Base-by-base conservation (phyloP, 345 rosid genomes). In the Syzygium oleosum region DNA sequence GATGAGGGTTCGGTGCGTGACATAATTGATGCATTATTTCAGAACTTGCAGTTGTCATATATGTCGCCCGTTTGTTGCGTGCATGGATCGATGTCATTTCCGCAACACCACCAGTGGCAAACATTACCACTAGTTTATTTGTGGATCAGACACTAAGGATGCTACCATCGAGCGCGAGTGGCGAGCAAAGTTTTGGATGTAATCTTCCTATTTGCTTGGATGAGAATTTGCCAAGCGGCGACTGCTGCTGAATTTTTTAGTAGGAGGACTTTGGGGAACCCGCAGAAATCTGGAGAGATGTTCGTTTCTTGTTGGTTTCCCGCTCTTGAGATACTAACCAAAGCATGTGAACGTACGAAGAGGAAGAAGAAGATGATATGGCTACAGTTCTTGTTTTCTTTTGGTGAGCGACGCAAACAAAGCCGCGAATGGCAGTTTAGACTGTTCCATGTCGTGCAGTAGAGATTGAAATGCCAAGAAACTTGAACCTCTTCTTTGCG, bases 181-280 rank as follows among this genome's bases (percentile, higher is more conserved):
- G 31, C 12, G 2, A 7, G 68, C 31, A 12, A 2, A 27, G 29
- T 65, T 59, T 7, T 59, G 56, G 52, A 90, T 88, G 87, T 80
- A 15, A 58, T 86, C 89, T 6, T 90, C 89, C 91, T 89, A 88
- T 11, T 85, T 13, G 54, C 88, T 84, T 1, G 88, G 85, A 79
- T 87, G 90, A 86, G 17, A 91, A 84, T 73, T 53, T 12, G 90
- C 80, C 23, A 89, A 87, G 38, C 52, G 86, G 38, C 29, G n/a
- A 43, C 25, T 89, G 90, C 43, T 34, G 55, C 59, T 84, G 31
- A 6, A 5, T 2, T 2, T 58, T 25, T 23, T 58, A 58, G 29
- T 58, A 31, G 5, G 83, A 77, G 84, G 41, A 77, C 21, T 31
- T 77, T 31, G 23, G 13, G 83, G 25, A 5, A 10, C 14, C 25